Conservation (phyloP, 345 rosid genomes). For the Syzygium aqueum region DNA sequence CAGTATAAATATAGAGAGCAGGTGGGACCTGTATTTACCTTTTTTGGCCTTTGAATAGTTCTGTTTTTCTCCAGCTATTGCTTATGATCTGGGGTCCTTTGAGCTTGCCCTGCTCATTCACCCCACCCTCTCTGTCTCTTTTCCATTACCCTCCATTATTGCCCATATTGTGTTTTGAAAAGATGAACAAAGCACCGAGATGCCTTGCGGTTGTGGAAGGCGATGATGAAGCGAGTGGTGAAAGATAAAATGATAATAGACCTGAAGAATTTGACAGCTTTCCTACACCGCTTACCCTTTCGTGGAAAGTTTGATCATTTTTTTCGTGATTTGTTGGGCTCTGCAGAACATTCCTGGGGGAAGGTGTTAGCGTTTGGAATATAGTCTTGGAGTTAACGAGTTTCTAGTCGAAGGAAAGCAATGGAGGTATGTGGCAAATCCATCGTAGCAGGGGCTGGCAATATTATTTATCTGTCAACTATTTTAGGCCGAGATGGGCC, state of each 20-base stretch:
- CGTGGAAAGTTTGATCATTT: background rate
- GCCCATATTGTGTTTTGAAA: background rate
- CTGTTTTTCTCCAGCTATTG: background rate
- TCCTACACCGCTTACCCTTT: background rate
- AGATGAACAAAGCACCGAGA: background rate
- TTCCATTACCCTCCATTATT: background rate
- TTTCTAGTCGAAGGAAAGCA: slow-evolving; percentile 8
- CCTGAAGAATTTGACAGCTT: background rate
- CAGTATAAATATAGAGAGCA: background rate
- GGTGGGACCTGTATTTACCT: background rate
- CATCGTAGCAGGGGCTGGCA: slow-evolving; percentile 51
- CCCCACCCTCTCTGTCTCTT: background rate
- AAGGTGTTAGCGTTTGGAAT: background rate
- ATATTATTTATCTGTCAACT: slow-evolving; percentile 80
- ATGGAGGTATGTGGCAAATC: slow-evolving; percentile 88
- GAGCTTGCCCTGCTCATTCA: background rate
- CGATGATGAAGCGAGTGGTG: background rate
- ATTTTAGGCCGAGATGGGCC: slow-evolving; percentile 84
- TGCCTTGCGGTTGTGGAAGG: background rate
- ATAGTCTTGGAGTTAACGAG: background rate
- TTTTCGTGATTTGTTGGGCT: slow-evolving; percentile 8
- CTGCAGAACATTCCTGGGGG: slow-evolving; percentile 15
- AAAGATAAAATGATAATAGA: background rate
- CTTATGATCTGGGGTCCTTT: background rate
- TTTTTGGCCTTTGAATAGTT: background rate